A percentile compares a stretch with the other conserved stretches of the same genome.
These are phyloP conservation scores for Quercus tomentella DNA, from an alignment of 331 rosid genomes.

Conservation along the genomic window DNA sequence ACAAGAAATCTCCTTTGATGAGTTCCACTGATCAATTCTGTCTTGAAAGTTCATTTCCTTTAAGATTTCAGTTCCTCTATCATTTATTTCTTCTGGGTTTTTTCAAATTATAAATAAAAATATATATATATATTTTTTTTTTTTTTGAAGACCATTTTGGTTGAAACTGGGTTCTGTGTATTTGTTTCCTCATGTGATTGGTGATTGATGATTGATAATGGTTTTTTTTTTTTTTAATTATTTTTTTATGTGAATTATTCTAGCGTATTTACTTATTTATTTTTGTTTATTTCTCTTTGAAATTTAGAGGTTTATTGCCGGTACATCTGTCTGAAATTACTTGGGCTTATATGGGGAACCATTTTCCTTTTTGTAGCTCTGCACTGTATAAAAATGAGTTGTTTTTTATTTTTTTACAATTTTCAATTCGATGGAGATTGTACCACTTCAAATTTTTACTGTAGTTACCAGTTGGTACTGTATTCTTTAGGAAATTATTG, in stretches of 20 bases:
- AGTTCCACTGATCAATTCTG: conserved; percentile 31
- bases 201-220: neutral
- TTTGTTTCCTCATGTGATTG: neutral
- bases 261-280: neutral
- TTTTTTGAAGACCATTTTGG: too few species aligned
- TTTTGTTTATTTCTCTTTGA: neutral
- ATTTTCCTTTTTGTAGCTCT: neutral
- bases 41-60: conserved; percentile 53
- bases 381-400: neutral
- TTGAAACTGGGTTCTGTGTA: neutral
- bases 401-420: too few species aligned
- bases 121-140: neutral
- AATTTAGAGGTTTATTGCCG: neutral
- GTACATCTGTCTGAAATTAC: neutral
- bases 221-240: neutral
- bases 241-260: neutral
- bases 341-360: neutral
- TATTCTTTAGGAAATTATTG: neutral
- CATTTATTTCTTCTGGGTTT: conserved; percentile 1
- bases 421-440: neutral
- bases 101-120: neutral
- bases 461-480: neutral
- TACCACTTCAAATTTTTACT: neutral
- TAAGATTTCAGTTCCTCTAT: conserved; percentile 20
- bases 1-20: conserved; percentile 27